Base-by-base conservation (phyloP, 768 basidiomycete genomes). In the Hirschioporus abietinus region DNA sequence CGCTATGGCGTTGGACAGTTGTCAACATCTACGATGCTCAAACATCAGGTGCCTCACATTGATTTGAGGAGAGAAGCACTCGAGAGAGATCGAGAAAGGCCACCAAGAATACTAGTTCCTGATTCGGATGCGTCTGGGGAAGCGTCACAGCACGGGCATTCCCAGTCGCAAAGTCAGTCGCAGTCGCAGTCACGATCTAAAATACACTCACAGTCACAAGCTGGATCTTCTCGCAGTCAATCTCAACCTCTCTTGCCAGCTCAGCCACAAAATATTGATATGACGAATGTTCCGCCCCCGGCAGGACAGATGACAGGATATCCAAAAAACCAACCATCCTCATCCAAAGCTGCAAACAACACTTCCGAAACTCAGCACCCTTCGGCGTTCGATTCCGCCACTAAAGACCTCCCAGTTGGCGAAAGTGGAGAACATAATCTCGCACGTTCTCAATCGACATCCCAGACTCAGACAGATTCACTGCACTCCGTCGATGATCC, bases 161-260 rank as follows among this genome's bases (percentile, higher is more conserved):
- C 30, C 15, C 60, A 61, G 23, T 61, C 30, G 30, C 60, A 61
- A 15, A 34, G 60, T 25, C 25, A 61, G 23, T 61, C 60, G 60
- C 24, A 61, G 18, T 20, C 59, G 20, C 59, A 7, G 20, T 23
- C 59, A 20, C 23, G 20, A 20, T n/a, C n/a, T n/a, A n/a, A n/a
- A n/a, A n/a, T n/a, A n/a, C n/a, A n/a, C n/a, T n/a, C n/a, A n/a
- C n/a, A n/a, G n/a, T 61, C 60, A 7, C 60, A 61, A 24, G 30
- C 5, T 61, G 25, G 30, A 23, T 61, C 60, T 1, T 52, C 12
- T 20, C 42, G 42, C 35, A 36, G 15, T 36, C 15, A 7, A 36
- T 36, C 35, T 15, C 35, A 7, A 3, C 42, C 42, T 20, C 42
- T 52, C 23, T 23, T 25, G 23, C 30, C 60, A 18, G 5, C 60